Conservation (phyloP, 2,329 filamentous ascomycete genomes). For the Arthrobotrys sinensis region DNA sequence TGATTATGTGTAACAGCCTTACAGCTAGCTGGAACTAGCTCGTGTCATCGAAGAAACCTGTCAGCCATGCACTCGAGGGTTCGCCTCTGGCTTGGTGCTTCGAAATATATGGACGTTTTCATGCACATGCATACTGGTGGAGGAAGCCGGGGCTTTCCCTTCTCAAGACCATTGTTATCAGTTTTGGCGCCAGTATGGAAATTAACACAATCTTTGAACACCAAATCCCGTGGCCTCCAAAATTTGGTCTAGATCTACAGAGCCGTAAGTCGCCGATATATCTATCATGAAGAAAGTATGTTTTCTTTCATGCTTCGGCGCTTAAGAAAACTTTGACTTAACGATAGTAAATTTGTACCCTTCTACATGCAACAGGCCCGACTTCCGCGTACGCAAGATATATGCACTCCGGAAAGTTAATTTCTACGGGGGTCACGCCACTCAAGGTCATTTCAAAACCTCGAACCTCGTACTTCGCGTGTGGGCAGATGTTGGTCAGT, state of each 20-base stretch:
- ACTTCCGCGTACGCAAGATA: not conserved
- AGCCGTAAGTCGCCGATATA: not conserved
- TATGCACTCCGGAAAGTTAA: slow-evolving; percentile 3
- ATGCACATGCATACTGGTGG: slow-evolving; percentile 26
- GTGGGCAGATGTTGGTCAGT: not conserved
- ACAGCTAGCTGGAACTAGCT: slow-evolving; percentile 12
- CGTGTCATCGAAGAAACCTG: slow-evolving; percentile 15
- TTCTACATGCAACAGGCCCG: not conserved
- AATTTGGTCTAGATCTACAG: not conserved
- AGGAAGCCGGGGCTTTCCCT: slow-evolving; percentile 3
- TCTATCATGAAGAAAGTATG: not conserved
- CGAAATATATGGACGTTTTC: slow-evolving; percentile 29
- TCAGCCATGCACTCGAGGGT: slow-evolving; percentile 21
- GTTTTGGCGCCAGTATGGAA: not conserved
- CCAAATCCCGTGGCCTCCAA: not conserved
- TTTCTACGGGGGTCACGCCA: not conserved
- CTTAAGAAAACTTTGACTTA: slow-evolving; percentile 8
- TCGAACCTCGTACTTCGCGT: not conserved
- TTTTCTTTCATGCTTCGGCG: slow-evolving; percentile 4
- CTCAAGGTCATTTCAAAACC: not conserved
- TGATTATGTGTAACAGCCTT: slow-evolving; percentile 17
- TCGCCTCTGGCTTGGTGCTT: slow-evolving; percentile 24
- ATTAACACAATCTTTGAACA: not conserved
- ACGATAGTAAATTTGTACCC: not conserved
- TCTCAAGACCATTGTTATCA: slow-evolving; percentile 6